A percentile compares a stretch with the other conserved stretches of the same genome.
Evolutionary conservation across 805 yeast species (phyloP).

Genomic region (Debaryomyces hansenii): DNA sequence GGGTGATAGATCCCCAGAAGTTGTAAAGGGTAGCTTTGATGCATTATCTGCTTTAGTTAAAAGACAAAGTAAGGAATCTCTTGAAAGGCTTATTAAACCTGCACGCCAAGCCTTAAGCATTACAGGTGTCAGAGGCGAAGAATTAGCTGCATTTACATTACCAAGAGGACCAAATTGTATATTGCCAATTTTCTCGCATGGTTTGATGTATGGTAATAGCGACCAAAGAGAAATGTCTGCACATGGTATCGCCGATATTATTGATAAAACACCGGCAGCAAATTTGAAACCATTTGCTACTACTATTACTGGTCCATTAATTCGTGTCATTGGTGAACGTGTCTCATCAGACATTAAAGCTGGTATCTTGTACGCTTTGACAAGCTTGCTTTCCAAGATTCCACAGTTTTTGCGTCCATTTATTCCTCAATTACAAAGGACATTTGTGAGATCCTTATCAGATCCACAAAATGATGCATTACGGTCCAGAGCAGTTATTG

Average conservation of each 20-base stretch:
- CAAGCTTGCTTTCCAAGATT: slow-evolving; percentile 72
- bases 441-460: slow-evolving; percentile 87
- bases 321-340: slow-evolving; percentile 97
- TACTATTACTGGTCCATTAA: slow-evolving; percentile 92
- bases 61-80: slow-evolving; percentile 69
- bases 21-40: slow-evolving; percentile 64
- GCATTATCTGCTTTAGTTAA: slow-evolving; percentile 67
- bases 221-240: slow-evolving; percentile 87
- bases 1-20: slow-evolving; percentile 63
- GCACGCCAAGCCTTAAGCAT: slow-evolving; percentile 69
- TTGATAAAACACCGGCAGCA: slow-evolving; percentile 81
- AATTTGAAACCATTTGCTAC: slow-evolving; percentile 87
- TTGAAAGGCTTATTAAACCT: slow-evolving; percentile 80
- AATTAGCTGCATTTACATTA: slow-evolving; percentile 69
- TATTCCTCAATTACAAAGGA: slow-evolving; percentile 95
- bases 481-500: slow-evolving; percentile 83
- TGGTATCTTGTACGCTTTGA: slow-evolving; percentile 86
- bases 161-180: slow-evolving; percentile 86
- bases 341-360: slow-evolving; percentile 89
- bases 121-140: slow-evolving; percentile 63
- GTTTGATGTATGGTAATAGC: slow-evolving; percentile 88
- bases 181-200: slow-evolving; percentile 89
- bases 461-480: slow-evolving; percentile 73
- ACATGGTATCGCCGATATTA: slow-evolving; percentile 81
- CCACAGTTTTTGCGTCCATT: slow-evolving; percentile 93